phyloP scores from a whole-genome alignment of 1,139 yeast species.

The Candida sojae region DNA sequence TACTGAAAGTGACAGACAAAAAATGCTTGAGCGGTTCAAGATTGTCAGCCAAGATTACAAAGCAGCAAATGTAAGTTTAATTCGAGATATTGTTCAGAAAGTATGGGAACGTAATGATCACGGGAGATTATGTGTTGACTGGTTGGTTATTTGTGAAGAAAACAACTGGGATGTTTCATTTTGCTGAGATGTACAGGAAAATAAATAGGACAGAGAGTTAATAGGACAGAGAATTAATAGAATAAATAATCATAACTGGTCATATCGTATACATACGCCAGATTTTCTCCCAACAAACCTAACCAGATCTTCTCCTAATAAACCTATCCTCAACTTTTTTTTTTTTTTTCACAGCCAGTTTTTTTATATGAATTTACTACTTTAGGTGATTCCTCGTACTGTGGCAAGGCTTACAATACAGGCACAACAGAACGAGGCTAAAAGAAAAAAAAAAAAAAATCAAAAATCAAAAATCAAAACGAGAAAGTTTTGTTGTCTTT shows the following conservation, averaged over 20 bases:
- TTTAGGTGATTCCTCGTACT: background rate
- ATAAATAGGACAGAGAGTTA: too few relatives aligned
- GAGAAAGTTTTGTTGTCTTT: background rate
- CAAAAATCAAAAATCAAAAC: background rate
- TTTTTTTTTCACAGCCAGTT: too few relatives aligned
- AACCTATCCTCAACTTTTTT: too few relatives aligned
- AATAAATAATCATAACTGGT: too few relatives aligned
- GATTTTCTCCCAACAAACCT: too few relatives aligned
- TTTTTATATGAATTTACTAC: too few relatives aligned
- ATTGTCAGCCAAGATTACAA: conserved; percentile 22
- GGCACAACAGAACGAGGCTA: background rate
- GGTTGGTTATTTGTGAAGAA: conserved; percentile 31
- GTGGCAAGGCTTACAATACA: background rate
- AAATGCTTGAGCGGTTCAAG: conserved; percentile 24
- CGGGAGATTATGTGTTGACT: conserved; percentile 26
- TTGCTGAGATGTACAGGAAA: conserved; percentile 12
- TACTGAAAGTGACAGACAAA: conserved; percentile 23
- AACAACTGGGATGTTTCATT: conserved; percentile 28
- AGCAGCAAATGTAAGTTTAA: conserved; percentile 28
- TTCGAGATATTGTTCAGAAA: conserved; percentile 26
- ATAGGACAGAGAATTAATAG: too few relatives aligned
- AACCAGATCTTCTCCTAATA: too few relatives aligned
- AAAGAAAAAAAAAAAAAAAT: background rate
- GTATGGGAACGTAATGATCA: conserved; percentile 29
- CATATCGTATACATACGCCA: too few relatives aligned